Evolutionary conservation across 2,329 filamentous ascomycete species (phyloP).

Genomic region (Parascedosporium putredinis): DNA sequence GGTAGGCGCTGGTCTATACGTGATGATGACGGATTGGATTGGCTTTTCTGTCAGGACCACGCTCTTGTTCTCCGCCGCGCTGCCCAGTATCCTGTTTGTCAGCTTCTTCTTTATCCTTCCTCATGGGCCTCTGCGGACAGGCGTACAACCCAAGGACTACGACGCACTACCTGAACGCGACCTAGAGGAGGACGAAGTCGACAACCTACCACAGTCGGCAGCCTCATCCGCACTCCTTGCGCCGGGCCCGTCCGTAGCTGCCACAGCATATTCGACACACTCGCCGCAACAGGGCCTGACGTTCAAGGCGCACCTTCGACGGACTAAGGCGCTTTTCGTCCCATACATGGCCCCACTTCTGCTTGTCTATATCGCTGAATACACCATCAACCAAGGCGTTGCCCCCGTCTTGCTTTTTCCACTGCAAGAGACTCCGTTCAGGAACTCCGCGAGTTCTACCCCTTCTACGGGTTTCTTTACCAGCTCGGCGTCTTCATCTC

Average conservation of each 20-base stretch:
- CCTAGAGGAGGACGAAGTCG: constrained; percentile 24
- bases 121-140: constrained; percentile 47
- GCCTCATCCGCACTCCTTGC: constrained; percentile 39
- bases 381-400: constrained; percentile 90
- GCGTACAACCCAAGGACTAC: constrained; percentile 38
- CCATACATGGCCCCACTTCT: constrained; percentile 83
- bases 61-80: constrained; percentile 64
- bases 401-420: constrained; percentile 84
- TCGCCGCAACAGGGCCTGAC: constrained; percentile 17
- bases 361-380: constrained; percentile 90
- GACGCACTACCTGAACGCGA: constrained; percentile 35
- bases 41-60: constrained; percentile 64
- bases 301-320: constrained; percentile 46
- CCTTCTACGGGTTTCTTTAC: constrained; percentile 89
- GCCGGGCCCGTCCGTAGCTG: constrained; percentile 28
- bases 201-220: constrained; percentile 24
- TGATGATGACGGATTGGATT: constrained; percentile 71
- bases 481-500: constrained; percentile 93
- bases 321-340: constrained; percentile 60
- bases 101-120: constrained; percentile 82
- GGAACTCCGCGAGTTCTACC: constrained; percentile 81
- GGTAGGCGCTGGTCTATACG: constrained; percentile 79
- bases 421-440: constrained; percentile 64
- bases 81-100: constrained; percentile 73
- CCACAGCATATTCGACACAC: constrained; percentile 27